Evolutionary conservation across 2,329 filamentous ascomycete species (phyloP), one percentile per base, ranked within the genome.

Genomic region (Phaeosphaeriaceae sp.): DNA sequence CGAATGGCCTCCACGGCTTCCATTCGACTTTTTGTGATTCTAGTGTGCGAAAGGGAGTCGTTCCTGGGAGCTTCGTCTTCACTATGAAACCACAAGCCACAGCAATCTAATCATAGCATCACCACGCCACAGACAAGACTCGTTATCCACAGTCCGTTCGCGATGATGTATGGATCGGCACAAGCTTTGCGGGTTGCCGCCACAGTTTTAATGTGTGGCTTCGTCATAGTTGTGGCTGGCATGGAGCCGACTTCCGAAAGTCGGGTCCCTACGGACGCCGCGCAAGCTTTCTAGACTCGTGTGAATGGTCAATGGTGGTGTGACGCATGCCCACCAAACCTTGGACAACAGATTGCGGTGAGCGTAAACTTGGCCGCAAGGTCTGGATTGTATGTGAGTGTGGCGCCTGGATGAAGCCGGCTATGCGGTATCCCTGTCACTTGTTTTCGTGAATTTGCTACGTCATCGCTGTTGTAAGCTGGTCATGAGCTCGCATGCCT

Each of bases 401-500:
- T 32, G 32, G 37, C 40, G 36, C 35, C 46, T 42, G 23, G 42
- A 48, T 60, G 53, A 53, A 50, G 53, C 29, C 52, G 58, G 52
- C 36, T 54, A 52, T 38, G 50, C 55, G 48, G 52, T 47, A 49
- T 48, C 41, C 40, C 34, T 43, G 35, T 36, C 15, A n/a, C 20
- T 26, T 33, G 20, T 38, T 33, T 42, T 36, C 18, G 45, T 42
- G 45, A 48, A 16, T 18, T 23, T 18, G 52, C 49, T 56, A 60
- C 51, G 60, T 60, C 58, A 57, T 52, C 29, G 40, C 34, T 23
- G 17, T 26, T 41, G 45, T 42, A 51, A 50, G 52, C 54, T 46
- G 50, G 51, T 62, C 52, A 62, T 62, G 53, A 54, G 59, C 45
- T 52, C 45, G 49, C 52, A 42, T 55, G 50, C 46, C 49, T 58